Percentiles rank a stretch among this genome's conserved stretches.
phyloP scores from a whole-genome alignment of 495 filamentous ascomycete species.

The Aspergillus sclerotiicarbonarius region DNA sequence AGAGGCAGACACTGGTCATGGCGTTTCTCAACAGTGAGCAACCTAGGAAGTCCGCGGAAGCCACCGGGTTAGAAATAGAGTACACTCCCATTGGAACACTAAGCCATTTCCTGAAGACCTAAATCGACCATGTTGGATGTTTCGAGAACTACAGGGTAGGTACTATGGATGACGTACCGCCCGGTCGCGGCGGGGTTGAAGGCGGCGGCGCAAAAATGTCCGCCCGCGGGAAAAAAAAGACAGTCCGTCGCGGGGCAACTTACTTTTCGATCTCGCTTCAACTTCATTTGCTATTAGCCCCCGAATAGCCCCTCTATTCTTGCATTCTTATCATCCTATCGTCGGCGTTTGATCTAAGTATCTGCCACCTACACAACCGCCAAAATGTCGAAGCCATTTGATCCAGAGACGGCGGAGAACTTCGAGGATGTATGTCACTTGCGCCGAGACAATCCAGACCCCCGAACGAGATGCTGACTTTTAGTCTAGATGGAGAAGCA shows the following conservation, averaged over 20 bases:
- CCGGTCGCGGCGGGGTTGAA: constrained; percentile 17
- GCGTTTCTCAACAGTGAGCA: no score
- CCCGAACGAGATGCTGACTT: constrained; percentile 23
- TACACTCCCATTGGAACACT: no score
- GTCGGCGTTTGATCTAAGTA: not conserved
- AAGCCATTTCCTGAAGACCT: no score
- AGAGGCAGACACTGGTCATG: no score
- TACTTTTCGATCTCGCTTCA: not conserved
- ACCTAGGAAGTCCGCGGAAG: no score
- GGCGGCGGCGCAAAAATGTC: constrained; percentile 25
- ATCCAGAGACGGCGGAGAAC: constrained; percentile 71
- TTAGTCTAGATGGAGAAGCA: constrained; percentile 89
- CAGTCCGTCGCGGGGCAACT: constrained; percentile 20
- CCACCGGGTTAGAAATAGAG: no score
- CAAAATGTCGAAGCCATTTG: constrained; percentile 53
- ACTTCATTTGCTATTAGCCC: constrained; percentile 5
- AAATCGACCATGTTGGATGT: no score
- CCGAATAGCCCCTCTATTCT: constrained; percentile 9
- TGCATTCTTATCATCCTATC: not conserved
- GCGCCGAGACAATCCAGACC: not conserved
- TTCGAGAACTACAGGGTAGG: no score
- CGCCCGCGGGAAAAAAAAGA: constrained; percentile 39
- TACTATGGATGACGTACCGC: constrained; percentile 29
- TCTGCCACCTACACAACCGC: constrained; percentile 5
- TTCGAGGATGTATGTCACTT: constrained; percentile 64